phyloP scores from a whole-genome alignment of 2,329 filamentous ascomycete species.

The Botrytis porri region DNA sequence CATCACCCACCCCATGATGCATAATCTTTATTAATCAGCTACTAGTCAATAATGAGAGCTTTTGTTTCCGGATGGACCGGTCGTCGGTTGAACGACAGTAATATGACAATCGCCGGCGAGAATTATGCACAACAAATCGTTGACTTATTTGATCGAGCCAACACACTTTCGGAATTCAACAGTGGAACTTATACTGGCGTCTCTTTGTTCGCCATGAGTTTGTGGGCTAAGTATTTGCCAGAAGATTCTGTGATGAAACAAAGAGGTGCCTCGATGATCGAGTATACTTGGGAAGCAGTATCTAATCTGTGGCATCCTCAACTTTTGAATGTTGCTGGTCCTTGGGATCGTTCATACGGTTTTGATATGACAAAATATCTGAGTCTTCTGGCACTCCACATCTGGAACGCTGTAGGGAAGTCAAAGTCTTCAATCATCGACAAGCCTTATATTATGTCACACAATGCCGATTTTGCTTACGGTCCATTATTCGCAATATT shows the following conservation, averaged over 20 bases:
- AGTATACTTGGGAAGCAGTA: slow-evolving; percentile 51
- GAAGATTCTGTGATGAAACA: slow-evolving; percentile 43
- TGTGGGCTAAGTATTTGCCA: slow-evolving; percentile 59
- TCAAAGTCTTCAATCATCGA: slow-evolving; percentile 26
- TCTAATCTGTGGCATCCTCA: slow-evolving; percentile 55
- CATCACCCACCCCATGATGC: too few species aligned
- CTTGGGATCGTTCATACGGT: slow-evolving; percentile 62
- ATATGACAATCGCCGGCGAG: slow-evolving; percentile 59
- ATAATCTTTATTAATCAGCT: neutral
- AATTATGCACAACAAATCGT: slow-evolving; percentile 54
- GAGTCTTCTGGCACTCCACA: slow-evolving; percentile 54
- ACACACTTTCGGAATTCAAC: slow-evolving; percentile 57
- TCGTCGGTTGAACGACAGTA: slow-evolving; percentile 49
- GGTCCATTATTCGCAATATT: slow-evolving; percentile 55
- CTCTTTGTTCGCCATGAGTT: slow-evolving; percentile 54
- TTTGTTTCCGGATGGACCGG: slow-evolving; percentile 59
- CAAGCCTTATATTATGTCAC: slow-evolving; percentile 46
- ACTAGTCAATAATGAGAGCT: slow-evolving; percentile 58
- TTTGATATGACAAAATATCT: slow-evolving; percentile 63
- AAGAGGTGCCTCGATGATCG: slow-evolving; percentile 46
- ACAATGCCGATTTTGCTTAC: slow-evolving; percentile 58
- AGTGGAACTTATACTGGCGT: slow-evolving; percentile 60
- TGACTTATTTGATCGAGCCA: slow-evolving; percentile 52
- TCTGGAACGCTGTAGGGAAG: slow-evolving; percentile 57
- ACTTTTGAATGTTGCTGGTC: slow-evolving; percentile 59